Evolutionary conservation across 1,284 basidiomycete genomes (phyloP), one percentile per base, ranked within the genome.

Genomic region (Sutorius eximius): DNA sequence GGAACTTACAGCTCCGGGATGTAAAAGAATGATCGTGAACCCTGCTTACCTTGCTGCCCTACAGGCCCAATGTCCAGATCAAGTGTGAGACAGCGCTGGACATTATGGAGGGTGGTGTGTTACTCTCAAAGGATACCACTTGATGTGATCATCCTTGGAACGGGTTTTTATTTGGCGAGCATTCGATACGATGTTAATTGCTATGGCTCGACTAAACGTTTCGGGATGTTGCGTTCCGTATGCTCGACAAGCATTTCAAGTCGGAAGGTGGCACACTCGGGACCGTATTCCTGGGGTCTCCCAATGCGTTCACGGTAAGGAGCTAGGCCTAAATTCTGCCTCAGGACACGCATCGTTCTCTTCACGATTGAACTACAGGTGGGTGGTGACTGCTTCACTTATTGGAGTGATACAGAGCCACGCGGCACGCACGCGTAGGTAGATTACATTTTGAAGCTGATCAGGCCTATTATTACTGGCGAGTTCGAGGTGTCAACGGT

Each of bases 11-110:
- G 78, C 78, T 48, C 75, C 77, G 20, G 80, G 80, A 44, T 83
- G 82, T 64, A 84, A 82, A 61, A 74, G 82, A 29, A 75, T 83
- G 15, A 78, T 85, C 27, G 68, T 13, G 77, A 73, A 56, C 27
- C 43, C 22, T 37, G 18, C 37, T 11, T 85, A 83, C 59, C 71
- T 85, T 29, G 67, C 76, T 34, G 71, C 73, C 34, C 69, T 86
- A 37, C 70, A 34, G 40, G 27, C 7, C 27, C 6, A 86, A 86
- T 61, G 79, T 86, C 30, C 69, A 70, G 32, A 59, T 85, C 33
- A 67, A 66, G 20, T 80, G 77, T 72, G 33, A 53, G 9, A 9
- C 18, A 2, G 13, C 34, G 27, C 15, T 34, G 40, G 56, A 64
- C 32, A 60, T 82, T 40, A 73, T 75, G 1, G 71, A 76, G 52